Evolutionary conservation across 768 basidiomycete genomes (phyloP), one percentile per base, ranked within the genome.

Genomic region (Tylopilus balloui): DNA sequence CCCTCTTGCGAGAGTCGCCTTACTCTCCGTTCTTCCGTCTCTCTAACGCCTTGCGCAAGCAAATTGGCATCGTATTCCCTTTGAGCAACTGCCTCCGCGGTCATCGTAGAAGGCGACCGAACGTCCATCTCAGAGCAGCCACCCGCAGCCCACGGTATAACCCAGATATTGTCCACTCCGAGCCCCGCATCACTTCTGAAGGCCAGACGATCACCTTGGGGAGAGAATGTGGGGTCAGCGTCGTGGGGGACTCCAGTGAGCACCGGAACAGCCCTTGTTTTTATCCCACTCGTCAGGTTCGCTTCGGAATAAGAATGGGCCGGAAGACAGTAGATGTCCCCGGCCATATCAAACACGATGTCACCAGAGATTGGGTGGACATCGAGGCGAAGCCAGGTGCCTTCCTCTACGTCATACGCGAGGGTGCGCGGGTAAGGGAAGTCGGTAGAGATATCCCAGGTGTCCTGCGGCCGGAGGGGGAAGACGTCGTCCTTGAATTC

Each of bases 391-490:
- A 88, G 68, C 85, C 85, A 88, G 29, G 86, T 88, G 8, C 86
- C 86, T 60, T 87, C 83, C 35, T 75, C 70, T 13, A 87, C 85
- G 48, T 86, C 80, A 61, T 83, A 88, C 47, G 78, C 74, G 27
- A 87, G 69, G 17, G 66, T 67, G n/a, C 85, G 79, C 1, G 84
- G 80, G 65, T 80, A 78, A n/a, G 78, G 74, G 55, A 78, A 86
- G 68, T 87, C 81, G 19, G 84, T 86, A 19, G 85, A 86, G 52
- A 88, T 87, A 59, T 88, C 86, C 84, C 84, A 88, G 7, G 66
- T 54, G 17, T 71, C 63, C 6, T 68, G 68, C 32, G 73, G 72
- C 28, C 83, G 83, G 21, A 84, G 64, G 19, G 86, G 86, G 72
- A 79, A 88, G 23, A 81, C 59, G 51, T 86, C 66, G 49, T 78